These are phyloP conservation scores for Naematelia aurantialba DNA, from an alignment of 768 basidiomycete genomes.

Conservation along the genomic window DNA sequence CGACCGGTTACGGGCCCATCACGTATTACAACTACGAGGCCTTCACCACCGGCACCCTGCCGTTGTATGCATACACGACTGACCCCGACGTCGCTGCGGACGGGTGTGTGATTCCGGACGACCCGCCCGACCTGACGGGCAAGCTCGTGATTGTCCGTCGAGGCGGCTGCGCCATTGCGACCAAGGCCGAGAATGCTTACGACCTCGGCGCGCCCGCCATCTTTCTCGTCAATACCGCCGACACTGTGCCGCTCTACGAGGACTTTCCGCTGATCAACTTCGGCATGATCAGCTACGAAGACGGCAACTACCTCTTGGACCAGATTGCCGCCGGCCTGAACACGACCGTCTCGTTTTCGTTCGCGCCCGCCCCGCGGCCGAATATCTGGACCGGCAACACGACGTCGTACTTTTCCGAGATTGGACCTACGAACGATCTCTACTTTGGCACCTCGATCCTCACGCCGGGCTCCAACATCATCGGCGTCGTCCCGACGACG, in stretches of 20 bases:
- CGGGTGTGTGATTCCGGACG: constrained; percentile 61
- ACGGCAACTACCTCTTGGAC: constrained; percentile 42
- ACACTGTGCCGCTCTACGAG: constrained; percentile 27
- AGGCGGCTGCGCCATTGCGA: constrained; percentile 60
- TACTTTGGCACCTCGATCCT: constrained; percentile 57
- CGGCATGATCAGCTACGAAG: constrained; percentile 35
- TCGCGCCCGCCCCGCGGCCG: constrained; percentile 53
- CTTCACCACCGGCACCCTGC: constrained; percentile 54
- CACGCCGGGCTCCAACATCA: constrained; percentile 54
- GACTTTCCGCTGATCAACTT: constrained; percentile 37
- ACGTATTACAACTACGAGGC: constrained; percentile 59
- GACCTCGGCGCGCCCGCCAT: constrained; percentile 24
- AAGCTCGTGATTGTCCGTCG: constrained; percentile 61
- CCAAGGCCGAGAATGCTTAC: constrained; percentile 51
- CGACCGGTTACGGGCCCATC: constrained; percentile 52
- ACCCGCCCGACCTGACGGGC: constrained; percentile 58
- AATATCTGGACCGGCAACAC: constrained; percentile 58
- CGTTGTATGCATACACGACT: constrained; percentile 62
- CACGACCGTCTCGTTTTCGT: constrained; percentile 35
- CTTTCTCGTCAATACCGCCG: constrained; percentile 26
- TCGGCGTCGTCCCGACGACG: constrained; percentile 26
- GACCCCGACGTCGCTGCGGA: constrained; percentile 59
- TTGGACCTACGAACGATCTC: constrained; percentile 61
- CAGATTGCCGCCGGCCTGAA: constrained; percentile 23
- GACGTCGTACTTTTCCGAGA: constrained; percentile 59